Percentiles rank a stretch among this genome's conserved stretches.
Conservation (phyloP, 768 basidiomycete genomes). For the Hygrocybe coccinea region DNA sequence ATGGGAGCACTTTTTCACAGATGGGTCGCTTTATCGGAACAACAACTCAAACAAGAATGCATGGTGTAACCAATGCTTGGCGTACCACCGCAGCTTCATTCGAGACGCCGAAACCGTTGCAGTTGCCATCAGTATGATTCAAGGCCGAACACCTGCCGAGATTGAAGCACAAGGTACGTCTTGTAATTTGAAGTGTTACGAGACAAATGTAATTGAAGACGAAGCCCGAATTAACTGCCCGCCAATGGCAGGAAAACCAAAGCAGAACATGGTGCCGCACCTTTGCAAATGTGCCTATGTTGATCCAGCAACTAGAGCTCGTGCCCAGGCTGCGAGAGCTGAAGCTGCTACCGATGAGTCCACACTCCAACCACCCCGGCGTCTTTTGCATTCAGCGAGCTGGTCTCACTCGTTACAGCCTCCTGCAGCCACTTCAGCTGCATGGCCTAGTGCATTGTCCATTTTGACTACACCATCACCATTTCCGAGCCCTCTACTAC, state of each 20-base stretch:
- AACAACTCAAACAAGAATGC: background rate
- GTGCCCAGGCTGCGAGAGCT: background rate
- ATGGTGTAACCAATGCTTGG: background rate
- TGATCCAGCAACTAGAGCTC: conserved; percentile 3
- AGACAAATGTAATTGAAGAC: background rate
- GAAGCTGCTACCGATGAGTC: conserved; percentile 2
- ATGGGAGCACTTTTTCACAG: background rate
- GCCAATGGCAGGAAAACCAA: conserved; percentile 12
- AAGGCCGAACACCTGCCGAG: background rate
- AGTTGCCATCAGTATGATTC: background rate
- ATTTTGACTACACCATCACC: conserved; percentile 3
- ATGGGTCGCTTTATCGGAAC: too few species aligned
- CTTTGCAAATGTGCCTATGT: conserved; percentile 8
- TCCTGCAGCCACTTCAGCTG: background rate
- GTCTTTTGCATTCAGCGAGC: too few species aligned
- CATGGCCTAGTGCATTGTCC: background rate
- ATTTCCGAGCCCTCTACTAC: conserved; percentile 1
- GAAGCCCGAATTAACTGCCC: background rate
- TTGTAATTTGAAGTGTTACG: background rate
- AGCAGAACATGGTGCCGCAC: conserved; percentile 13
- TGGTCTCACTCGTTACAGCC: background rate
- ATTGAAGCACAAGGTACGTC: conserved; percentile 5
- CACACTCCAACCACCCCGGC: too few species aligned
- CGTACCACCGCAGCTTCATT: background rate
- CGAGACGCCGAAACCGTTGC: background rate